phyloP scores from a whole-genome alignment of 345 rosid genomes.

The Boechera stricta region DNA sequence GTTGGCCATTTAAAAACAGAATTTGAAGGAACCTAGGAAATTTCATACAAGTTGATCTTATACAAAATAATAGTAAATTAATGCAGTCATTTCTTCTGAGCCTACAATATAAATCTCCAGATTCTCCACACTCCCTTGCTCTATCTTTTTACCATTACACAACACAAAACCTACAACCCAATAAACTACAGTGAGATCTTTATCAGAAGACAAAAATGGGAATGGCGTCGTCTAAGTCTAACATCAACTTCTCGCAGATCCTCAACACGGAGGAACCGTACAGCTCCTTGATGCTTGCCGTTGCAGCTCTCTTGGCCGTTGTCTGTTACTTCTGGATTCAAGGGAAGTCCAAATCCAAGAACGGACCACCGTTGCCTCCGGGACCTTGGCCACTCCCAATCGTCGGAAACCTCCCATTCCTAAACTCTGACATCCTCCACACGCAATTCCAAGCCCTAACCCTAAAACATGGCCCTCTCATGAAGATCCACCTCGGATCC shows the following conservation, averaged over 20 bases:
- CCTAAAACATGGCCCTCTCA: constrained; percentile 46
- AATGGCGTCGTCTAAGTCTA: background rate
- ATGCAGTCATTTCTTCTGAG: too few relatives aligned
- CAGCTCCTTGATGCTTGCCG: constrained; percentile 24
- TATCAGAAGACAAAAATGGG: constrained; percentile 27
- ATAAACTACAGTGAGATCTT: background rate
- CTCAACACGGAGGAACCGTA: constrained; percentile 19
- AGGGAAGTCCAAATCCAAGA: constrained; percentile 28
- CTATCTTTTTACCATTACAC: constrained; percentile 26
- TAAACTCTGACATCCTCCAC: constrained; percentile 44
- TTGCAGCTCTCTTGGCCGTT: constrained; percentile 24
- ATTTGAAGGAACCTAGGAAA: constrained; percentile 22
- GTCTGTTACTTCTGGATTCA: constrained; percentile 36
- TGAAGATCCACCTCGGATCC: constrained; percentile 49
- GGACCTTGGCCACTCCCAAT: constrained; percentile 50
- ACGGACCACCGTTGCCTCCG: constrained; percentile 42
- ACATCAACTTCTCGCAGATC: constrained; percentile 22
- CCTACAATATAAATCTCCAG: constrained; percentile 35
- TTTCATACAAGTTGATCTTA: constrained; percentile 21
- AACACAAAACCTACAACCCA: constrained; percentile 16
- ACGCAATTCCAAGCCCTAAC: constrained; percentile 41
- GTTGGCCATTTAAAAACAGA: too few relatives aligned
- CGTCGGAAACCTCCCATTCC: constrained; percentile 50
- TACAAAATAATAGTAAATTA: background rate
- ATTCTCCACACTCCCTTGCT: constrained; percentile 32